phyloP scores from a whole-genome alignment of 164 flowering plant genomes.

The Nelumbo lutea region DNA sequence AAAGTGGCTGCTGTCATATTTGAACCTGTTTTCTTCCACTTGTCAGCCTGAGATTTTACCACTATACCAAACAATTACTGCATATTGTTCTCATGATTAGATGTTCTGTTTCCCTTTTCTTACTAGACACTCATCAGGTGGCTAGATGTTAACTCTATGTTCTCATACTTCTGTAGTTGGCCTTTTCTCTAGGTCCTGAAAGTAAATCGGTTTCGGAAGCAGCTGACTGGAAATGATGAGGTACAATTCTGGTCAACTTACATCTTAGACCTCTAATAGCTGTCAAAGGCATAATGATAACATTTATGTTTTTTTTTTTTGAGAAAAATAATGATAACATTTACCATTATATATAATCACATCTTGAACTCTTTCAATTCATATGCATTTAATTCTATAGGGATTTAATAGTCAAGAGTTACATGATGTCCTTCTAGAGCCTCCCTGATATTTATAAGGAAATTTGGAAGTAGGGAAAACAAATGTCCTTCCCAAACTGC shows the following conservation, averaged over 20 bases:
- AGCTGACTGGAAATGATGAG: conserved; percentile 17
- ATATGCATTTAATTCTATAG: not conserved
- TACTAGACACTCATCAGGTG: no score
- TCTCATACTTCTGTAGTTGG: no score
- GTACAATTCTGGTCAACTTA: not conserved
- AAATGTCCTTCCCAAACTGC: no score
- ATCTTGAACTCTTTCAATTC: not conserved
- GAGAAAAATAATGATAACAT: not conserved
- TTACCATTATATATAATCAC: not conserved
- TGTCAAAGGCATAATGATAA: not conserved
- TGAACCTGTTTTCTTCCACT: no score
- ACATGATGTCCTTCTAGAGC: not conserved
- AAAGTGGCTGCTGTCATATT: no score
- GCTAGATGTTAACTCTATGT: no score
- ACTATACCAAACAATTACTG: no score
- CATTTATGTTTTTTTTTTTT: not conserved
- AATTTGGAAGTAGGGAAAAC: no score
- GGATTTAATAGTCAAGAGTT: not conserved
- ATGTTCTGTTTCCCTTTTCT: no score
- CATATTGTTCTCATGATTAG: no score
- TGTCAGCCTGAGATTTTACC: no score
- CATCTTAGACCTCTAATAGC: not conserved
- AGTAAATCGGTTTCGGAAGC: conserved; percentile 14
- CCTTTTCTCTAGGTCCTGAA: conserved; percentile 8
- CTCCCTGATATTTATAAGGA: no score